Conservation (phyloP, 2,329 filamentous ascomycete genomes). For the Thielaviopsis cerberus region DNA sequence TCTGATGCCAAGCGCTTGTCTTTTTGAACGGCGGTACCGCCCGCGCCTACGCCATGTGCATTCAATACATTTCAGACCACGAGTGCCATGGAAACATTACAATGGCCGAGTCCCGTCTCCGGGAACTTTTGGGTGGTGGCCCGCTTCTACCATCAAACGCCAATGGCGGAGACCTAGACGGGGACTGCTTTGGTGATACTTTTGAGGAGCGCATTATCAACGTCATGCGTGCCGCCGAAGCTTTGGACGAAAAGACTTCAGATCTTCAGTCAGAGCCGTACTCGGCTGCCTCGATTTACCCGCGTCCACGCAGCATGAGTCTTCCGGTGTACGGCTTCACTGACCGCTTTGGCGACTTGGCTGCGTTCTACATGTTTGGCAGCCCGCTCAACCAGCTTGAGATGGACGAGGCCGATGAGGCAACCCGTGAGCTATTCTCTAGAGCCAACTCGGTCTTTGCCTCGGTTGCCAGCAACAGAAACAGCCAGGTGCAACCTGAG, state of each 20-base stretch:
- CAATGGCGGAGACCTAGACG: slow-evolving; percentile 1
- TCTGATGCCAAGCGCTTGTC: slow-evolving; percentile 33
- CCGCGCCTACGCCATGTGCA: slow-evolving; percentile 34
- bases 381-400: slow-evolving; percentile 13
- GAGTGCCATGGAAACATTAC: slow-evolving; percentile 29
- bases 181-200: slow-evolving; percentile 8
- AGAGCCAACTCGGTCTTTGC: slow-evolving; percentile 7
- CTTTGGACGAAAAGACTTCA: slow-evolving; percentile 35
- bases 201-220: slow-evolving; percentile 30
- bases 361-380: slow-evolving; percentile 32
- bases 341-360: slow-evolving; percentile 25
- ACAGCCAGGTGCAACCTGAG: neutral
- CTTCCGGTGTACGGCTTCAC: slow-evolving; percentile 28
- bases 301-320: slow-evolving; percentile 30
- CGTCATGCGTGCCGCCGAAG: slow-evolving; percentile 41
- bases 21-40: slow-evolving; percentile 42
- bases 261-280: slow-evolving; percentile 34
- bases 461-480: neutral
- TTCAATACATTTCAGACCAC: slow-evolving; percentile 34
- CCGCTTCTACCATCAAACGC: slow-evolving; percentile 18
- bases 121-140: slow-evolving; percentile 31
- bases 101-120: slow-evolving; percentile 34
- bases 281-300: slow-evolving; percentile 20
- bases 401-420: neutral
- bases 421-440: slow-evolving; percentile 5